Base-by-base conservation (phyloP, 495 filamentous ascomycete genomes). In the Penicillium maclennaniae region DNA sequence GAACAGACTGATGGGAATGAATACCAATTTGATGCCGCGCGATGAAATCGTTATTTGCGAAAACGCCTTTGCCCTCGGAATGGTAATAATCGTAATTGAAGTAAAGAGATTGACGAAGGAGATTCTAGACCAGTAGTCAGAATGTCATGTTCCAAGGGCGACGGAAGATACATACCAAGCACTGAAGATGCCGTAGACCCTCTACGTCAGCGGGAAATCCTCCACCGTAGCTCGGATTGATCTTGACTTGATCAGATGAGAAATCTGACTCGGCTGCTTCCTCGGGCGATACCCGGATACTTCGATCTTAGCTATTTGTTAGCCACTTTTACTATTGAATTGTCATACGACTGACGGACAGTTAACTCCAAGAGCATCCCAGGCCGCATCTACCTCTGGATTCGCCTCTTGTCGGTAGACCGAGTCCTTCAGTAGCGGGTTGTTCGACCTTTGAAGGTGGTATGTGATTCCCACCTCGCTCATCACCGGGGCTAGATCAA, bases 71-170 rank as follows among this genome's bases (percentile, higher is more conserved):
- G 9, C 73, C 70, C 16, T 64, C 47, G 0, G 58, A 54, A 37
- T 70, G 72, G 61, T 85, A 85, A 56, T 83, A 75, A 34, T 82
- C 74, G 52, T 77, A 79, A 57, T 83, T 83, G 64, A 75, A 83
- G 53, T 76, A 79, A 0, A 81, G 68, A 0, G 76, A 67, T 62
- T 83, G 72, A 4, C 82, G 74, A 4, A 83, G 66, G 27, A 83
- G 71, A 43, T 85, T 81, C 73, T 75, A 10, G 8, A 17, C 25
- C 15, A 25, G 26, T 42, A 7, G 31, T 23, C 20, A 31, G 21
- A 7, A 5, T 20, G 2, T 4, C 0, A 14, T 15, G 19, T 36
- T 12, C 23, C 0, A 10, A 20, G 15, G 14, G 5, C 14, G 14
- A 34, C 1, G 4, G 3, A 12, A 14, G 31, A 34, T 45, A 25